Conservation (phyloP, 129 eudicot genomes). For the Silybum marianum region DNA sequence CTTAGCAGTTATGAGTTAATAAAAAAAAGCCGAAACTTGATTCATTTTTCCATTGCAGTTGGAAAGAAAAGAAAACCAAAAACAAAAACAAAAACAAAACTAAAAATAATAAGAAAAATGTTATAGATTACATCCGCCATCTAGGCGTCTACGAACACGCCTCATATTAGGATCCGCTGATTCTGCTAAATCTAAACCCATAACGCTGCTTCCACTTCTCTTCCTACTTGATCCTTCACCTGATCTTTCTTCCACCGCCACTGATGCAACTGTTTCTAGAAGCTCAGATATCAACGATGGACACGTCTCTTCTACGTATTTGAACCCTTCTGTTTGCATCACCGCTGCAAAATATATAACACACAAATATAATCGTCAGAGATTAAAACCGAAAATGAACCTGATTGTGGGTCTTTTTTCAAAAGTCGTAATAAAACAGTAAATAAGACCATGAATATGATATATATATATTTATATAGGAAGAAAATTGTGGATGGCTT, state of each 20-base stretch:
- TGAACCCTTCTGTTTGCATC: conserved; percentile 81
- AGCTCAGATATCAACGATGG: conserved; percentile 70
- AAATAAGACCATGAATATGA: background rate
- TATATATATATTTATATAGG: too few relatives aligned
- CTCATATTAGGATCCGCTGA: conserved; percentile 53
- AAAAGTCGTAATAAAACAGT: background rate
- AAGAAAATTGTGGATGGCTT: background rate
- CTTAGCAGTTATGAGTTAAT: conserved; percentile 9
- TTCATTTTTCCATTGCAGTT: conserved; percentile 16
- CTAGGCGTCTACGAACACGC: conserved; percentile 50
- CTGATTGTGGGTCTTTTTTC: background rate
- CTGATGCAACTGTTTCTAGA: conserved; percentile 68
- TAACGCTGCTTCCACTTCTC: conserved; percentile 76
- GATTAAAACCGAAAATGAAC: background rate
- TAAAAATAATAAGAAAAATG: background rate
- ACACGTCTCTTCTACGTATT: conserved; percentile 69
- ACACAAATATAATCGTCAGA: background rate
- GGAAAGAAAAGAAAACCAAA: background rate
- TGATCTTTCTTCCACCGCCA: conserved; percentile 60
- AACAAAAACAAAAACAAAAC: background rate
- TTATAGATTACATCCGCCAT: conserved; percentile 32
- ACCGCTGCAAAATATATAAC: conserved; percentile 48
- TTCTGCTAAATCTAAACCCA: conserved; percentile 62
- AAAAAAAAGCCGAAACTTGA: conserved; percentile 4
- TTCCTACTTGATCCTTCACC: conserved; percentile 50